These are phyloP conservation scores for Mortierella sp. DNA, from an alignment of 371 early-diverging fungal genomes.

Conservation along the genomic window DNA sequence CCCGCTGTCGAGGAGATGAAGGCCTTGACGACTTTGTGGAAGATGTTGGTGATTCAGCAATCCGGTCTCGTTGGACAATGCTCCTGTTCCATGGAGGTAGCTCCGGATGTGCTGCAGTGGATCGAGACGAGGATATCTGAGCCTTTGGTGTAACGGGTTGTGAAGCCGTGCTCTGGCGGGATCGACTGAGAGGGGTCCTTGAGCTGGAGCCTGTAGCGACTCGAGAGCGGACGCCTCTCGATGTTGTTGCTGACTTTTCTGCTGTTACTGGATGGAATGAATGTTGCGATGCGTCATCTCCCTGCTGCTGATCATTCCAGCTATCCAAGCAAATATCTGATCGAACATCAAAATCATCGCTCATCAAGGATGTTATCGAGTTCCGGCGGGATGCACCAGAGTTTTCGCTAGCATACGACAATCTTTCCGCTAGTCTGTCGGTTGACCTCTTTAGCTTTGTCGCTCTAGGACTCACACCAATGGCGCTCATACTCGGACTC, in stretches of 20 bases:
- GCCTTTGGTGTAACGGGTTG: constrained; percentile 15
- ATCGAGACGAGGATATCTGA: neutral
- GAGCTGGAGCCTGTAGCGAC: constrained; percentile 9
- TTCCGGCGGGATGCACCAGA: constrained; percentile 30
- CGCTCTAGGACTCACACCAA: constrained; percentile 3
- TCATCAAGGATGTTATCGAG: constrained; percentile 32
- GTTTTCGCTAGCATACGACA: constrained; percentile 12
- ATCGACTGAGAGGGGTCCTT: constrained; percentile 21
- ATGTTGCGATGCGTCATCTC: constrained; percentile 10
- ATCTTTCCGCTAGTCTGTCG: constrained; percentile 10
- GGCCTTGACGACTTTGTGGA: neutral
- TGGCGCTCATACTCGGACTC: neutral
- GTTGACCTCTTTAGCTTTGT: constrained; percentile 14
- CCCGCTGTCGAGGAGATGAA: constrained; percentile 6
- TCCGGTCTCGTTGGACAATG: constrained; percentile 13
- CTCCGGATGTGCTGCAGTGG: constrained; percentile 1
- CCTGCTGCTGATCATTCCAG: constrained; percentile 6
- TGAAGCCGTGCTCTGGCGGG: constrained; percentile 29
- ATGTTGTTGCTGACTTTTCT: neutral
- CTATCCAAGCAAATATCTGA: constrained; percentile 8
- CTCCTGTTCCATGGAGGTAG: constrained; percentile 30
- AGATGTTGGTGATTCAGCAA: neutral
- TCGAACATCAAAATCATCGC: constrained; percentile 34
- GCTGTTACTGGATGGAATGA: constrained; percentile 24
- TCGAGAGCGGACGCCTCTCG: constrained; percentile 17